A percentile compares a stretch with the other conserved stretches of the same genome.
phyloP scores from a whole-genome alignment of 2,329 filamentous ascomycete genomes.

The Fusarium kyushuense region DNA sequence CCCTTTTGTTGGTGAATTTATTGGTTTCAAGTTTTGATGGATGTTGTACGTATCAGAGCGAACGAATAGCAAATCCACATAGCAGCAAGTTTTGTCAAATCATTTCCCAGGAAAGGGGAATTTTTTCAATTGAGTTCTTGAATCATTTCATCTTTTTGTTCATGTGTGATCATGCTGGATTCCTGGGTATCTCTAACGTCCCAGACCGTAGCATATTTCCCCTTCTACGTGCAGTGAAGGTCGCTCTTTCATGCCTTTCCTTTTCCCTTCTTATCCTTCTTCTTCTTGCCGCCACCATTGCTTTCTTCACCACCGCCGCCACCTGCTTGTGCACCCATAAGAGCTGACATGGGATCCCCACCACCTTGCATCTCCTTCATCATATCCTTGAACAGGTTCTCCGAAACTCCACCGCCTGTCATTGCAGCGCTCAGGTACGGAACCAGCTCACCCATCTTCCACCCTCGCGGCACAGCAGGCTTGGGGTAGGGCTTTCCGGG shows the following conservation, averaged over 20 bases:
- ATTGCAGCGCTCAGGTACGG: conserved; percentile 90
- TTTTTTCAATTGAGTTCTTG: conserved; percentile 24
- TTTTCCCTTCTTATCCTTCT: conserved; percentile 66
- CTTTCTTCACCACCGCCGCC: conserved; percentile 49
- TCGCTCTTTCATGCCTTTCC: conserved; percentile 45
- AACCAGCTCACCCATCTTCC: conserved; percentile 87
- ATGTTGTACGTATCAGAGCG: conserved; percentile 32
- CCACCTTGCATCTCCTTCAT: conserved; percentile 87
- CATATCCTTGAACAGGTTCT: conserved; percentile 96
- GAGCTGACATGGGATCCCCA: conserved; percentile 60
- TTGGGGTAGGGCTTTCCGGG: conserved; percentile 75
- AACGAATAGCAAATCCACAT: conserved; percentile 27
- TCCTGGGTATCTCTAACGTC: conserved; percentile 37
- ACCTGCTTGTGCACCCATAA: conserved; percentile 55
- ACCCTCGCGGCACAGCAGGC: conserved; percentile 83
- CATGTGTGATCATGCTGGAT: conserved; percentile 32
- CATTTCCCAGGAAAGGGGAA: conserved; percentile 2
- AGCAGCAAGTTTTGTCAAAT: conserved; percentile 34
- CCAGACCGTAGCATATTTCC: conserved; percentile 25
- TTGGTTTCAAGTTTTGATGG: conserved; percentile 26
- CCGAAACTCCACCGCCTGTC: conserved; percentile 91
- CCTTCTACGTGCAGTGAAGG: conserved; percentile 5
- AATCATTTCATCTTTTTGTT: conserved; percentile 35
- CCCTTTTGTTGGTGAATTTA: conserved; percentile 37
- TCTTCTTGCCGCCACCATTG: conserved; percentile 53